phyloP scores from a whole-genome alignment of 768 basidiomycete genomes.

The Boletus barrowsii region DNA sequence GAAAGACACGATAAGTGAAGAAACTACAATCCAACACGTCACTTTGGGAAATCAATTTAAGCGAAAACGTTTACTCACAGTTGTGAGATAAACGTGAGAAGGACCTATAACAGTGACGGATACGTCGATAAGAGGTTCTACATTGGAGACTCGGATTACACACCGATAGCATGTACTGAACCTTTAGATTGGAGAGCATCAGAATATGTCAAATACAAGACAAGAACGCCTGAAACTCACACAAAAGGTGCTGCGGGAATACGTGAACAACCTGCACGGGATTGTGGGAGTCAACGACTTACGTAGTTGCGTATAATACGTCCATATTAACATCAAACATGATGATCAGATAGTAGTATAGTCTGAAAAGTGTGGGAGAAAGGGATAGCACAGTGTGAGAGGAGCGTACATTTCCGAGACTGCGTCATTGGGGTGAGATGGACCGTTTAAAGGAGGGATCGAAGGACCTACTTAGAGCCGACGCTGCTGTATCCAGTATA shows the following conservation, averaged over 20 bases:
- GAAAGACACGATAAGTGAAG: conserved; percentile 23
- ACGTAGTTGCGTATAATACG: conserved; percentile 26
- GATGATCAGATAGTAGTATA: conserved; percentile 29
- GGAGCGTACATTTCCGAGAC: conserved; percentile 27
- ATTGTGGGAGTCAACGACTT: not conserved
- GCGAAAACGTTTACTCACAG: conserved; percentile 15
- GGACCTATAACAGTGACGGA: conserved; percentile 12
- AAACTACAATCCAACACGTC: conserved; percentile 15
- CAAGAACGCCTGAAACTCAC: conserved; percentile 18
- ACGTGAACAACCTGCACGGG: not conserved
- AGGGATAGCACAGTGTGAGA: not conserved
- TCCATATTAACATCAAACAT: conserved; percentile 24
- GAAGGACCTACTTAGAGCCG: conserved; percentile 24
- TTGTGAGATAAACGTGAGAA: conserved; percentile 26
- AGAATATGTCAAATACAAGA: not conserved
- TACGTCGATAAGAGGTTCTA: not conserved
- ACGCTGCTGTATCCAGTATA: conserved; percentile 21
- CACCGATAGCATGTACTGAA: conserved; percentile 27
- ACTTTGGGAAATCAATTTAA: not conserved
- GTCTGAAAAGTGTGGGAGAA: conserved; percentile 16
- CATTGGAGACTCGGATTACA: not conserved
- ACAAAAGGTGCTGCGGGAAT: conserved; percentile 25
- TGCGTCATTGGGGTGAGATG: conserved; percentile 11
- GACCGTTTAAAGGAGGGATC: not conserved
- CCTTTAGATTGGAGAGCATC: conserved; percentile 11